Evolutionary conservation across 768 basidiomycete genomes (phyloP).

Genomic region (Hypsizygus marmoreus): DNA sequence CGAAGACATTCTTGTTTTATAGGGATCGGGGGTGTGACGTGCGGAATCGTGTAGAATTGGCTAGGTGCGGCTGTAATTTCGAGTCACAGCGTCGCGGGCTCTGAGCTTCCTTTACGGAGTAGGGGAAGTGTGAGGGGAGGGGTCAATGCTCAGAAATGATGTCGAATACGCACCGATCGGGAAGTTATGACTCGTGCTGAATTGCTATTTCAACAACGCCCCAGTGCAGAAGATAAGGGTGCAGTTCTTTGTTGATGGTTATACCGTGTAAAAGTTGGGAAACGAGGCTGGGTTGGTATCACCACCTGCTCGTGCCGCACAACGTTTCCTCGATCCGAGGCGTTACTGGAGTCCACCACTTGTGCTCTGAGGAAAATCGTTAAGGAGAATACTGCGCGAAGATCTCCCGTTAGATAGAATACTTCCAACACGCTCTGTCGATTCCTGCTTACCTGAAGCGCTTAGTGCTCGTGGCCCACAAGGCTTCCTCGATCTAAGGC

Average conservation of each 20-base stretch:
- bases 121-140: conserved; percentile 1
- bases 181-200: conserved; percentile 16
- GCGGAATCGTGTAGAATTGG: too few species aligned
- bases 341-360: too few species aligned
- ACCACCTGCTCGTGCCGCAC: conserved; percentile 1
- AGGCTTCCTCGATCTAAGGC: too few species aligned
- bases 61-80: conserved; percentile 4
- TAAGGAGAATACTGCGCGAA: too few species aligned
- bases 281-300: not conserved
- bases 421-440: too few species aligned
- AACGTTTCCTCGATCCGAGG: too few species aligned
- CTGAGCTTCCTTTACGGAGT: not conserved
- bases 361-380: too few species aligned
- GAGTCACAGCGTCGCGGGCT: conserved; percentile 4
- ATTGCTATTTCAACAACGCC: not conserved
- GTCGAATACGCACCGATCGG: conserved; percentile 7
- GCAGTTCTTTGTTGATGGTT: not conserved
- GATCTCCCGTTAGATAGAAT: too few species aligned
- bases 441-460: too few species aligned
- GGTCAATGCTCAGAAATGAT: not conserved
- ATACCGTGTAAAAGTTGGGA: not conserved
- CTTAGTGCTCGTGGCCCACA: too few species aligned
- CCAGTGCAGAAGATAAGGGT: not conserved
- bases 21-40: conserved; percentile 10
- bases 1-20: conserved; percentile 16